phyloP scores from a whole-genome alignment of 805 yeast species.

The Yarrowia osloensis region DNA sequence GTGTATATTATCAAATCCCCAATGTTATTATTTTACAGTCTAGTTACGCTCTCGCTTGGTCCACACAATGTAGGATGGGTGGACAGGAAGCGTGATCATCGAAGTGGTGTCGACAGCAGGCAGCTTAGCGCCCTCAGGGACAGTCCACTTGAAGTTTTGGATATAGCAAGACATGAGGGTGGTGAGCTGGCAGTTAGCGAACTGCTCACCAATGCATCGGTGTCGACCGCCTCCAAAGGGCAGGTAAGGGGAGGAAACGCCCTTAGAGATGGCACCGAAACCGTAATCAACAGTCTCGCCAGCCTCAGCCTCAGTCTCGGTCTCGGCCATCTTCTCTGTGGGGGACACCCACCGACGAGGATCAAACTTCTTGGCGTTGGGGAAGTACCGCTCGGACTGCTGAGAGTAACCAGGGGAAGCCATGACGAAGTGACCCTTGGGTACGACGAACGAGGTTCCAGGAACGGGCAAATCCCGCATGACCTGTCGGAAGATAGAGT shows the following conservation, averaged over 20 bases:
- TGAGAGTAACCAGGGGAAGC: slow-evolving; percentile 93
- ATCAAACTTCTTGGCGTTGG: slow-evolving; percentile 67
- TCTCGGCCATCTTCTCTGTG: slow-evolving; percentile 32
- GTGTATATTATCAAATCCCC: too few species aligned
- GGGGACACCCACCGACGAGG: slow-evolving; percentile 78
- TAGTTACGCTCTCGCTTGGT: slow-evolving; percentile 33
- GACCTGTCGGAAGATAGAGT: slow-evolving; percentile 93
- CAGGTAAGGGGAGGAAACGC: slow-evolving; percentile 91
- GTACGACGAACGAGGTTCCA: slow-evolving; percentile 75
- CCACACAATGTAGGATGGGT: slow-evolving; percentile 52
- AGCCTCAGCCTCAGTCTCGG: slow-evolving; percentile 35
- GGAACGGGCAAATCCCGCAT: slow-evolving; percentile 76
- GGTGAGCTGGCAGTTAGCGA: slow-evolving; percentile 92
- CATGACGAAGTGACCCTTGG: slow-evolving; percentile 83
- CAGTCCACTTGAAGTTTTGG: slow-evolving; percentile 74
- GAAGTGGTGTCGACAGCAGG: slow-evolving; percentile 72
- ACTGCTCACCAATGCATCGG: slow-evolving; percentile 98
- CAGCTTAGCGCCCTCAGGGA: slow-evolving; percentile 50
- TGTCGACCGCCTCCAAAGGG: slow-evolving; percentile 99
- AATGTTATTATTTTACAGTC: slow-evolving; percentile 9
- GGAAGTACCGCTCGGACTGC: slow-evolving; percentile 75
- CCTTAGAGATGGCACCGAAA: slow-evolving; percentile 94
- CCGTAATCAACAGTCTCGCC: slow-evolving; percentile 76
- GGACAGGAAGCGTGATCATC: slow-evolving; percentile 89
- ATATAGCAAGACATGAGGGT: slow-evolving; percentile 74